Base-by-base conservation (phyloP, 805 yeast genomes). In the Ogataea naganishii region DNA sequence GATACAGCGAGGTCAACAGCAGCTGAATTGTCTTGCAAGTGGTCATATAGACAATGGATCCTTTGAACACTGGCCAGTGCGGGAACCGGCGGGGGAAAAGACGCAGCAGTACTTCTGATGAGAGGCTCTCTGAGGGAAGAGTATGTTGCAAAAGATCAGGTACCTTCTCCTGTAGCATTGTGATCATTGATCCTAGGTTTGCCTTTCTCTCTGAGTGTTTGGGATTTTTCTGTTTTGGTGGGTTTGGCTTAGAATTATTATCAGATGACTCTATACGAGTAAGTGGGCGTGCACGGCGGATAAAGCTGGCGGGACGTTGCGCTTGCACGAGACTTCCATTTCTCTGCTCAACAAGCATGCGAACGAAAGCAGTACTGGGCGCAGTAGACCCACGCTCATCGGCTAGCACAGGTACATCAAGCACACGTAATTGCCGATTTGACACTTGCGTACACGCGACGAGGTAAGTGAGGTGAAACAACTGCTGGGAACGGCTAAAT, bases 21-120 rank as follows among this genome's bases (percentile, higher is more conserved):
- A 75, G 38, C 43, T 73, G 75, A 3, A 77, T 45, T 1, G 82
- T 64, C 40, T 74, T 75, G 34, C 71, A 48, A 0, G 80, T 64
- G 3, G 80, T 64, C 28, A 64, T 60, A 47, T 77, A 79, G 10
- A 76, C 60, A 12, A 64, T 57, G 13, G 56, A 62, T 1, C 86
- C 84, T 29, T 65, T 64, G 17, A 80, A 51, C 9, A 56, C 53
- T 3, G 86, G 86, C 10, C 76, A 40, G 35, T 64, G 66, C 1
- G 74, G 64, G 27, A 63, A 64, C 26, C 69, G 66, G 1, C 65
- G 55, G 0, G 86, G 86, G 21, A 75, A 62, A 2, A 80, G 53
- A 11, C 82, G 51, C 15, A 80, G 56, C 6, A 62, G 48, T 2
- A 80, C 57, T 15, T 69, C 57, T 1, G 59, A 51, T 20, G 74